Evolutionary conservation across 73 alveolate genomes (phyloP).

Genomic region (Blepharisma stoltei): DNA sequence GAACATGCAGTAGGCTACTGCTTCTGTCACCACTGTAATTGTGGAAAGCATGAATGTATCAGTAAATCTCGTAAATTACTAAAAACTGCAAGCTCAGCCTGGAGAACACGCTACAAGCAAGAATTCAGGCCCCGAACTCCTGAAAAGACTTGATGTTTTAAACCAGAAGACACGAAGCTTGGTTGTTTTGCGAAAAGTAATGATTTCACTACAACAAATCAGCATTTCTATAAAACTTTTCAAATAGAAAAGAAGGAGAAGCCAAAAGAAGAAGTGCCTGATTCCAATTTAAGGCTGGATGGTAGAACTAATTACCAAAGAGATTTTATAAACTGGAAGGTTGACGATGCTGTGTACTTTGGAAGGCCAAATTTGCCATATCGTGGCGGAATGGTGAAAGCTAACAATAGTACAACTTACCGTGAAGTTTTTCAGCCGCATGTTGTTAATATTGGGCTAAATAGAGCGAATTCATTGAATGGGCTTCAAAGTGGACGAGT

Average conservation of each 20-base stretch:
- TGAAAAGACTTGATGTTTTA: no score
- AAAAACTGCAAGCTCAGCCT: neutral
- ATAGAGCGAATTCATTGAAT: no score
- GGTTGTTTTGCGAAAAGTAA: neutral
- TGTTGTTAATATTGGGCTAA: no score
- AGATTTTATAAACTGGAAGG: neutral
- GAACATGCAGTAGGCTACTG: constrained; percentile 28
- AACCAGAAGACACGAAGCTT: no score
- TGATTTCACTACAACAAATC: neutral
- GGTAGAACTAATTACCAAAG: constrained; percentile 7
- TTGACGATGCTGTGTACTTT: neutral
- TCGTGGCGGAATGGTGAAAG: no score
- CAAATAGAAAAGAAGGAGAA: neutral
- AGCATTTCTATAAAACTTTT: neutral
- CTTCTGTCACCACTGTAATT: constrained; percentile 25
- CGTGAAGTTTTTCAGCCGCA: no score
- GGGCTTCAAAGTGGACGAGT: no score
- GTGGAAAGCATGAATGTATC: constrained; percentile 22
- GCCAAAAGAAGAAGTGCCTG: neutral
- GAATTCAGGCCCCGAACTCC: neutral
- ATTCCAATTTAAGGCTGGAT: neutral
- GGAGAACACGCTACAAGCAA: neutral
- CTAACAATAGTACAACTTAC: no score
- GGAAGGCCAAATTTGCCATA: no score
- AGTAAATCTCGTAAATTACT: neutral